Percentiles rank a stretch among this genome's conserved stretches.
These are phyloP conservation scores for Xylaria sp. DNA, from an alignment of 2,329 filamentous ascomycete genomes.

Conservation along the genomic window DNA sequence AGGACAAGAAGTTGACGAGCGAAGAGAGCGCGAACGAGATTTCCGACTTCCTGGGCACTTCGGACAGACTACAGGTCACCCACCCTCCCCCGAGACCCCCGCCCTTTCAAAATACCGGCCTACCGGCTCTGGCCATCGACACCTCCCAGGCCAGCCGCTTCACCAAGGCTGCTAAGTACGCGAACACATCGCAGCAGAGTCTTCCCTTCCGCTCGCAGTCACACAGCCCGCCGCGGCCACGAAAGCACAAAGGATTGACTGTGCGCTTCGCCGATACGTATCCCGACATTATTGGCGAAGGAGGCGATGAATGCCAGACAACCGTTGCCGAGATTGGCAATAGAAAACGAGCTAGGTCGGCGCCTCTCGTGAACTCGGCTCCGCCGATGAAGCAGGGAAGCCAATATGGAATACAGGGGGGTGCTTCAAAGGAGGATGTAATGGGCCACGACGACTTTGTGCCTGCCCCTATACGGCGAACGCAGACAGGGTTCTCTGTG, in stretches of 20 bases:
- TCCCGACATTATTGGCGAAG: slow-evolving; percentile 86
- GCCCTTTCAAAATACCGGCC: slow-evolving; percentile 36
- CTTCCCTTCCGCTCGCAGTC: slow-evolving; percentile 50
- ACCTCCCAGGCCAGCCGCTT: slow-evolving; percentile 61
- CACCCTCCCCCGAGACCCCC: slow-evolving; percentile 53
- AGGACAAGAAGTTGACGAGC: slow-evolving; percentile 45
- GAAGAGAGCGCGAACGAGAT: slow-evolving; percentile 56
- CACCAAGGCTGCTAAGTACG: slow-evolving; percentile 57
- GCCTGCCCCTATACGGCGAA: slow-evolving; percentile 60
- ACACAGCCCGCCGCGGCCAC: slow-evolving; percentile 53
- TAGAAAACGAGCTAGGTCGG: slow-evolving; percentile 53
- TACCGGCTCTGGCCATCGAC: slow-evolving; percentile 58
- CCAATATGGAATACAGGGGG: slow-evolving; percentile 36
- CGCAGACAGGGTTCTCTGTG: slow-evolving; percentile 60
- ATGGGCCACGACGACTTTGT: slow-evolving; percentile 53
- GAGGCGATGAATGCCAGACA: slow-evolving; percentile 82
- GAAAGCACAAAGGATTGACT: slow-evolving; percentile 65
- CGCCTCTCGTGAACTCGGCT: slow-evolving; percentile 42
- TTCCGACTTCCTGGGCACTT: slow-evolving; percentile 63
- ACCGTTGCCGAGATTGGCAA: slow-evolving; percentile 74
- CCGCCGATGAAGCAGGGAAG: slow-evolving; percentile 40
- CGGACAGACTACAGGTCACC: slow-evolving; percentile 60
- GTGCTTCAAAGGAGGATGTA: slow-evolving; percentile 33
- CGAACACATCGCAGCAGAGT: slow-evolving; percentile 50
- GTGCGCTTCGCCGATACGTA: slow-evolving; percentile 76